These are phyloP conservation scores for Simplicillium sp. DNA, from an alignment of 2,329 filamentous ascomycete genomes.

Conservation along the genomic window DNA sequence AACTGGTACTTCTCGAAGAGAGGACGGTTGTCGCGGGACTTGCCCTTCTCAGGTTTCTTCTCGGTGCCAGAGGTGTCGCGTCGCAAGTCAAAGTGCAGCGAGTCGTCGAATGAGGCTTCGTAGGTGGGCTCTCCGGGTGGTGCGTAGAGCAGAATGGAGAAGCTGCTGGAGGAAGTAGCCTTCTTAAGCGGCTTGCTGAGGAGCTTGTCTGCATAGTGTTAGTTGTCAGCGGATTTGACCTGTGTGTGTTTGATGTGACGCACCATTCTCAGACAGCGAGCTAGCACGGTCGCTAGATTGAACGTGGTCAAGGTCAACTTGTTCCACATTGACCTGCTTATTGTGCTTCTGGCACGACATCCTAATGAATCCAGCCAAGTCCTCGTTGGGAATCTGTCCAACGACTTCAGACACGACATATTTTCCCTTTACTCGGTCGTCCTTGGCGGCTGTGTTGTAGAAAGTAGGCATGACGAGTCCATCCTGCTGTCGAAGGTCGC, in stretches of 20 bases:
- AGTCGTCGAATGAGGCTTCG: slow-evolving; percentile 52
- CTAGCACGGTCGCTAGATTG: slow-evolving; percentile 30
- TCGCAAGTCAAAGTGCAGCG: slow-evolving; percentile 66
- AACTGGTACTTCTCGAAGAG: slow-evolving; percentile 93
- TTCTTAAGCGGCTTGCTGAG: slow-evolving; percentile 38
- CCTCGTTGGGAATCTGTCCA: slow-evolving; percentile 32
- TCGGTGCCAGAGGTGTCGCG: slow-evolving; percentile 23
- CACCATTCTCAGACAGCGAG: slow-evolving; percentile 39
- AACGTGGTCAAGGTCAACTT: slow-evolving; percentile 30
- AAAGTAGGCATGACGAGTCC: slow-evolving; percentile 45
- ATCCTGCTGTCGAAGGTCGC: slow-evolving; percentile 50
- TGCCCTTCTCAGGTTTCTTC: slow-evolving; percentile 14
- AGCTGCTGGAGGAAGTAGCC: slow-evolving; percentile 33
- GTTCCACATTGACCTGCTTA: slow-evolving; percentile 26
- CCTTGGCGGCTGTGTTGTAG: slow-evolving; percentile 26
- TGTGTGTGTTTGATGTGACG: slow-evolving; percentile 6
- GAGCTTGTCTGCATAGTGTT: slow-evolving; percentile 30
- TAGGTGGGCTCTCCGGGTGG: slow-evolving; percentile 50
- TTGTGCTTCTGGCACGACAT: slow-evolving; percentile 32
- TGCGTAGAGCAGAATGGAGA: slow-evolving; percentile 70
- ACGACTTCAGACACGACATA: slow-evolving; percentile 50
- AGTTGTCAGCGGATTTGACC: not conserved
- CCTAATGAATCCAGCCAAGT: slow-evolving; percentile 34
- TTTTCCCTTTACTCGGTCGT: slow-evolving; percentile 23
- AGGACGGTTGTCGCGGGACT: slow-evolving; percentile 30